Conservation (phyloP, 805 yeast species). For the Yarrowia bubula region DNA sequence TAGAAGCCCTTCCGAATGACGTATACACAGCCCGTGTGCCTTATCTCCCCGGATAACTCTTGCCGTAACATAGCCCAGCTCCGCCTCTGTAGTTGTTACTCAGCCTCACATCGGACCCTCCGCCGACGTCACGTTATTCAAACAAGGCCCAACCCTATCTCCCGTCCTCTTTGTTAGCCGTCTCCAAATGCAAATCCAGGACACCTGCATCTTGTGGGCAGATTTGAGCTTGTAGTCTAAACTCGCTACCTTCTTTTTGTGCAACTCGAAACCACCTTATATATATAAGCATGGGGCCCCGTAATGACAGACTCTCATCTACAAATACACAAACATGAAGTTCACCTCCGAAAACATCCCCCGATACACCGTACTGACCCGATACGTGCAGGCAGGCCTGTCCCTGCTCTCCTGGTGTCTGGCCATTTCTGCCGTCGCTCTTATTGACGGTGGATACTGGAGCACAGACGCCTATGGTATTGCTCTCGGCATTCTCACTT, state of each 20-base stretch:
- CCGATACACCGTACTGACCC: neutral
- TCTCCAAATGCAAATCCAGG: neutral
- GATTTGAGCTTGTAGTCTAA: neutral
- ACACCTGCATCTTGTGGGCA: constrained; percentile 7
- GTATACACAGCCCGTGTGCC: too few relatives aligned
- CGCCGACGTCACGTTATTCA: constrained; percentile 2
- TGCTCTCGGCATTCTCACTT: neutral
- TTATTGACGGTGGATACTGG: neutral
- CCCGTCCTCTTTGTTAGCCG: constrained; percentile 5
- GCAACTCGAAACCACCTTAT: neutral
- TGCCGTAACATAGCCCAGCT: neutral
- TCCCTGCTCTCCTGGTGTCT: constrained; percentile 11
- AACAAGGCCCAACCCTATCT: neutral
- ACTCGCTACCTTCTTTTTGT: neutral
- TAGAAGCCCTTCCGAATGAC: too few relatives aligned
- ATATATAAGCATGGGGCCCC: neutral
- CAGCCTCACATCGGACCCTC: neutral
- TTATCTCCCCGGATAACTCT: neutral
- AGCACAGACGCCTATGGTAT: constrained; percentile 4
- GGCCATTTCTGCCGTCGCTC: constrained; percentile 19
- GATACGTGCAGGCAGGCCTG: constrained; percentile 20
- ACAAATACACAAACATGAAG: neutral
- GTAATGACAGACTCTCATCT: neutral
- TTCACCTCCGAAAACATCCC: constrained; percentile 1
- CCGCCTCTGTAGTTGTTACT: too few relatives aligned